Percentiles rank a stretch among this genome's conserved stretches.
Evolutionary conservation across 441 rosid genomes (phyloP).

Genomic region (Melastoma candidum): DNA sequence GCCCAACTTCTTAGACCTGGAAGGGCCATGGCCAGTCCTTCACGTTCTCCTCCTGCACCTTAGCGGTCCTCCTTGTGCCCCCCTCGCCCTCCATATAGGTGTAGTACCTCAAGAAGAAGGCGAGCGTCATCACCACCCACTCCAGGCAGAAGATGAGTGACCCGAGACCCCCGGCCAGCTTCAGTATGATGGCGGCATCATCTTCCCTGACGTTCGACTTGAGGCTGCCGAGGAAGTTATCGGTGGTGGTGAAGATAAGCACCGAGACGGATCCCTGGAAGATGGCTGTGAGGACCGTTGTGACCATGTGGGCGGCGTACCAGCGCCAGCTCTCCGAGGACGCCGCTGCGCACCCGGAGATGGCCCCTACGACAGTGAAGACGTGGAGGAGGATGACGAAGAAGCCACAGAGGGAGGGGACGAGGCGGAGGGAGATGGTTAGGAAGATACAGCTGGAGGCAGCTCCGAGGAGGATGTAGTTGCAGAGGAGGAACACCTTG

Average conservation of each 20-base stretch:
- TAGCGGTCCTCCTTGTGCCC: conserved; percentile 26
- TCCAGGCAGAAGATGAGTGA: conserved; percentile 64
- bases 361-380: conserved; percentile 52
- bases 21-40: conserved; percentile 87
- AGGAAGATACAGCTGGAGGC: conserved; percentile 90
- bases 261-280: conserved; percentile 82
- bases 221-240: conserved; percentile 39
- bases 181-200: conserved; percentile 59
- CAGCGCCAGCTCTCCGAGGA: conserved; percentile 30
- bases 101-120: conserved; percentile 69
- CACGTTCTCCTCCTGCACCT: conserved; percentile 55
- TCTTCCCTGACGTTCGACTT: conserved; percentile 67
- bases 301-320: conserved; percentile 79
- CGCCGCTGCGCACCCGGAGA: conserved; percentile 65
- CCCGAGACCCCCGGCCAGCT: conserved; percentile 69
- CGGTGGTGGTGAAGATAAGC: conserved; percentile 53
- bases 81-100: conserved; percentile 39
- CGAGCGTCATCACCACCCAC: conserved; percentile 75
- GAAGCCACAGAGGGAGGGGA: conserved; percentile 74
- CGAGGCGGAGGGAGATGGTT: conserved; percentile 69
- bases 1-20: conserved; percentile 40
- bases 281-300: conserved; percentile 68
- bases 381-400: conserved; percentile 70
- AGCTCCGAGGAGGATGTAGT: conserved; percentile 80
- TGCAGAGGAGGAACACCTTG: conserved; percentile 62